Evolutionary conservation across 2,329 filamentous ascomycete genomes (phyloP).

Genomic region (Exserohilum rostratum): DNA sequence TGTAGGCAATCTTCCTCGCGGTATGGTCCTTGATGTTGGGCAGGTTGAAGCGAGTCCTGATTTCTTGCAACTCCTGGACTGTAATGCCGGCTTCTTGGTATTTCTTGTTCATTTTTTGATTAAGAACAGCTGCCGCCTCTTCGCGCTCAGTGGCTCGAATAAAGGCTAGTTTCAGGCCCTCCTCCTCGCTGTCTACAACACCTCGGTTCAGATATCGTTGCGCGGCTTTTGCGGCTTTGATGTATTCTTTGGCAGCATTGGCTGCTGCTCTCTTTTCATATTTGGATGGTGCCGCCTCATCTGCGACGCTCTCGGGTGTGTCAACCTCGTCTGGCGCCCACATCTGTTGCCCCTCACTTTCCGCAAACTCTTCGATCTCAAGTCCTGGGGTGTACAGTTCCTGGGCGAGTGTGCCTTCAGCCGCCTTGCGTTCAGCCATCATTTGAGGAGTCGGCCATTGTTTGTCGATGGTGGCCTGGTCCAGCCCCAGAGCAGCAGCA

Average conservation of each 20-base stretch:
- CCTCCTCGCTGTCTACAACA: slow-evolving; percentile 31
- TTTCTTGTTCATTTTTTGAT: slow-evolving; percentile 16
- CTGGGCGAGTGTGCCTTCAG: slow-evolving; percentile 12
- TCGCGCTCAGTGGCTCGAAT: slow-evolving; percentile 26
- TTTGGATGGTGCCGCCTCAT: not conserved
- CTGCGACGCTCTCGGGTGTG: not conserved
- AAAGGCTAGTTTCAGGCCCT: slow-evolving; percentile 34
- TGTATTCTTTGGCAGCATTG: slow-evolving; percentile 22
- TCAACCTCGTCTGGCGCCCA: slow-evolving; percentile 15
- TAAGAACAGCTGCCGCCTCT: slow-evolving; percentile 10
- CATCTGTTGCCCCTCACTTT: slow-evolving; percentile 19
- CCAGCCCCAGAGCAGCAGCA: slow-evolving; percentile 69
- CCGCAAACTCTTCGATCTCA: slow-evolving; percentile 6
- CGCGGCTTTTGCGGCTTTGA: slow-evolving; percentile 19
- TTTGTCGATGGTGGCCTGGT: slow-evolving; percentile 49
- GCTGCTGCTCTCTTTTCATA: slow-evolving; percentile 9
- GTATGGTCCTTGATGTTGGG: slow-evolving; percentile 14
- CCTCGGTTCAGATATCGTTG: slow-evolving; percentile 24
- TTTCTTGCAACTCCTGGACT: slow-evolving; percentile 17
- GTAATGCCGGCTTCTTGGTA: slow-evolving; percentile 19
- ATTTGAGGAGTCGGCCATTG: slow-evolving; percentile 38
- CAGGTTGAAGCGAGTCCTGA: slow-evolving; percentile 16
- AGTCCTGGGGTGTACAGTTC: not conserved
- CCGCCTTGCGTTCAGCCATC: slow-evolving; percentile 20
- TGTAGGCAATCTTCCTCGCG: slow-evolving; percentile 21